phyloP scores from a whole-genome alignment of 257 asterid species.

The Verbascum thapsus region DNA sequence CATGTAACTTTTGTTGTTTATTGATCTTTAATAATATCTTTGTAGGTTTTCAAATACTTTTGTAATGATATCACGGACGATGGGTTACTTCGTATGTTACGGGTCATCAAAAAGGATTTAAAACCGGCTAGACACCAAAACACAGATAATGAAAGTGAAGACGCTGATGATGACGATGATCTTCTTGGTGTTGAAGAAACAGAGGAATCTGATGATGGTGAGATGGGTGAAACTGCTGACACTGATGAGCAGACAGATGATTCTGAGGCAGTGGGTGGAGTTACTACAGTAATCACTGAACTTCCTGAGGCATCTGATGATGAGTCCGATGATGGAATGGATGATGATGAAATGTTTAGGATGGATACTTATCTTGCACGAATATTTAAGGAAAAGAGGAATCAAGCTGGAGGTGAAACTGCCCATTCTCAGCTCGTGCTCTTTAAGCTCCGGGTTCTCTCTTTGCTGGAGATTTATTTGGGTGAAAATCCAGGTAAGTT shows the following conservation, averaged over 20 bases:
- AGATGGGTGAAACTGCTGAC: constrained; percentile 80
- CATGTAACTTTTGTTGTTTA: constrained; percentile 9
- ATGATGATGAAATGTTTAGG: constrained; percentile 92
- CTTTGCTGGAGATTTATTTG: constrained; percentile 88
- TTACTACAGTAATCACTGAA: constrained; percentile 42
- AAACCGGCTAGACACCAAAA: constrained; percentile 88
- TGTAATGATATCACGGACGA: constrained; percentile 72
- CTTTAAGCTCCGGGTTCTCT: constrained; percentile 92
- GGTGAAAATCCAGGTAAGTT: constrained; percentile 95
- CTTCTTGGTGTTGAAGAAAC: constrained; percentile 84
- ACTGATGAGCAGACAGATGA: constrained; percentile 79
- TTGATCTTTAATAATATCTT: constrained; percentile 19
- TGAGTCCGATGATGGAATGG: constrained; percentile 92
- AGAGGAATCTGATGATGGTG: constrained; percentile 82
- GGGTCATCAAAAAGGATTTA: constrained; percentile 84
- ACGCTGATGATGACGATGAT: constrained; percentile 67
- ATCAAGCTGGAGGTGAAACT: constrained; percentile 89
- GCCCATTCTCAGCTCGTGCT: constrained; percentile 97
- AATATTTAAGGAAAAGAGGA: constrained; percentile 69
- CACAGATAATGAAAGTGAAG: constrained; percentile 63
- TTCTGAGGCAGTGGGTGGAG: constrained; percentile 64
- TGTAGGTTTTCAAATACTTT: constrained; percentile 82
- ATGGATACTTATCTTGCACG: constrained; percentile 75
- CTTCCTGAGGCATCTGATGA: constrained; percentile 75
- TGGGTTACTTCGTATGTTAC: constrained; percentile 79